These are phyloP conservation scores for Fagopyrum esculentum DNA, from an alignment of 148 eudicot genomes.

Conservation along the genomic window DNA sequence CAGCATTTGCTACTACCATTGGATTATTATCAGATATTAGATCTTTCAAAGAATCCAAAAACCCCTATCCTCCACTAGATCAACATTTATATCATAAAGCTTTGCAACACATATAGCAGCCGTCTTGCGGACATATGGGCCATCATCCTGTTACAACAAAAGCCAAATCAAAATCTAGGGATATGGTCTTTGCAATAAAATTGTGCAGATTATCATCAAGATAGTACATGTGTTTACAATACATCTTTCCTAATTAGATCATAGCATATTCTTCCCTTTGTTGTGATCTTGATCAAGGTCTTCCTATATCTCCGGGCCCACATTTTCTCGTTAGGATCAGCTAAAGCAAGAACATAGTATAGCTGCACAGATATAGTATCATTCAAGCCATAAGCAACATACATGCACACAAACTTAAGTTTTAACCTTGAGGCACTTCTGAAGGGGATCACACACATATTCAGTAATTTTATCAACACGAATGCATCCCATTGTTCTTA, in stretches of 20 bases:
- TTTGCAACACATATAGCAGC: constrained; percentile 99
- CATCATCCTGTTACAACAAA: constrained; percentile 67
- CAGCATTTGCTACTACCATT: constrained; percentile 99
- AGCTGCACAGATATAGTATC: background rate
- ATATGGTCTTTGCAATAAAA: background rate
- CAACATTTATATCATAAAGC: constrained; percentile 96
- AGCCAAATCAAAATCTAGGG: background rate
- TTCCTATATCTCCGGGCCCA: background rate
- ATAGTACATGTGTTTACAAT: background rate
- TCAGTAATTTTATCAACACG: constrained; percentile 99
- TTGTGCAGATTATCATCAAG: background rate
- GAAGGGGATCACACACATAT: constrained; percentile 96
- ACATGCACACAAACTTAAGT: background rate
- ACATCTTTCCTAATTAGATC: background rate
- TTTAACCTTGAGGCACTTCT: constrained; percentile 93
- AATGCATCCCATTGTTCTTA: constrained; percentile 98
- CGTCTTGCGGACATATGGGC: constrained; percentile 99
- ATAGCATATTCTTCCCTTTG: background rate
- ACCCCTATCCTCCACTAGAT: constrained; percentile 97
- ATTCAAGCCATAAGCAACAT: background rate
- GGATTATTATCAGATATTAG: constrained; percentile 98
- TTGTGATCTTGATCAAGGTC: background rate
- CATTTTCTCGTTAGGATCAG: background rate
- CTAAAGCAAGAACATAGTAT: background rate
- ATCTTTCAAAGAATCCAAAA: constrained; percentile 91